Conservation (phyloP, 2,329 filamentous ascomycete species). For the Xylariaceae sp. region DNA sequence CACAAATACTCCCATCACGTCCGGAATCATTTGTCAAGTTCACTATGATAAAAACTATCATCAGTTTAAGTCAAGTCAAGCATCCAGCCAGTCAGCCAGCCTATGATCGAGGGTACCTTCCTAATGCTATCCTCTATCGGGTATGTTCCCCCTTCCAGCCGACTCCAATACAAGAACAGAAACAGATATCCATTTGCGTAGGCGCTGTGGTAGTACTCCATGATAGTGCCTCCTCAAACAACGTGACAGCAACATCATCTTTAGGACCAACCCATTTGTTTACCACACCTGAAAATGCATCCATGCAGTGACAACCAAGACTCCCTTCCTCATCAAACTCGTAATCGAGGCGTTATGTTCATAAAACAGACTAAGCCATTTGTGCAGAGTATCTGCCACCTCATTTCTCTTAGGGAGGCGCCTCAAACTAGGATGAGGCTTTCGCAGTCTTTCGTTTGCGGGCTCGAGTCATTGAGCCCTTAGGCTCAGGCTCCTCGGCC, state of each 20-base stretch:
- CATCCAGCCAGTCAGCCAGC: neutral
- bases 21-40: neutral
- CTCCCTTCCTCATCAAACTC: neutral
- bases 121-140: conserved; percentile 25
- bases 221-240: neutral
- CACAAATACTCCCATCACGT: neutral
- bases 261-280: neutral
- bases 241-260: neutral
- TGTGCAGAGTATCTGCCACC: neutral
- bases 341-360: neutral
- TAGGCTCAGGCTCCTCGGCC: conserved; percentile 6
- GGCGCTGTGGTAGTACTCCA: neutral
- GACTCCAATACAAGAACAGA: conserved; percentile 17
- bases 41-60: too few relatives aligned
- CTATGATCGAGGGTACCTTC: conserved; percentile 1
- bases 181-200: conserved; percentile 22
- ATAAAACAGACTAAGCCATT: neutral
- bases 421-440: neutral
- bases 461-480: conserved; percentile 24
- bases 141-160: conserved; percentile 16
- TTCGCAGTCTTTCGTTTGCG: conserved; percentile 9
- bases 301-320: conserved; percentile 13
- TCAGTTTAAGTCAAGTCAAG: neutral
- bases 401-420: neutral
- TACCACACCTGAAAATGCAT: conserved; percentile 31